These are phyloP conservation scores for Lachnellula subtilissima DNA, from an alignment of 2,329 filamentous ascomycete species.

Conservation along the genomic window DNA sequence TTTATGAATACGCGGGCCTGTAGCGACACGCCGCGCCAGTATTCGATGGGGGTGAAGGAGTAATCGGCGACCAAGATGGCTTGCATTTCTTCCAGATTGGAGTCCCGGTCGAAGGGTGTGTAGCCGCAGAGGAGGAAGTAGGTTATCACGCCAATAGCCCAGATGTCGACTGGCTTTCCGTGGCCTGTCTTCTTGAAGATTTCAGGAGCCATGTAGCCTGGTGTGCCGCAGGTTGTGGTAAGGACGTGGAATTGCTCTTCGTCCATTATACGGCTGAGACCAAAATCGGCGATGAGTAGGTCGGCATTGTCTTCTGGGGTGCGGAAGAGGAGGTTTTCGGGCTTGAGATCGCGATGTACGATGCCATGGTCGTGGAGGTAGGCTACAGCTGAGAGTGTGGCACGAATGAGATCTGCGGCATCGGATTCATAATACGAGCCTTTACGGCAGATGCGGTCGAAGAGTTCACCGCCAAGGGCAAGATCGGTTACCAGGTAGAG, in stretches of 20 bases:
- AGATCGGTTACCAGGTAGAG: constrained; percentile 97
- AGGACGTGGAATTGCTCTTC: constrained; percentile 97
- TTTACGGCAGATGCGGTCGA: constrained; percentile 97
- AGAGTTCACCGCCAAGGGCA: constrained; percentile 91
- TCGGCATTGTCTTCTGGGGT: constrained; percentile 98
- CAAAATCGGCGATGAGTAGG: constrained; percentile 94
- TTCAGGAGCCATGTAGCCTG: constrained; percentile 98
- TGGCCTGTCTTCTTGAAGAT: constrained; percentile 99
- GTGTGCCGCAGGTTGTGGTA: constrained; percentile 95
- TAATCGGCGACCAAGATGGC: constrained; percentile 96
- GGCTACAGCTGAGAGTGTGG: constrained; percentile 92
- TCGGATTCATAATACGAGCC: constrained; percentile 98
- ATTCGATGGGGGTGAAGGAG: constrained; percentile 87
- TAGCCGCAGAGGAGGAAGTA: constrained; percentile 98
- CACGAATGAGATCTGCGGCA: constrained; percentile 89
- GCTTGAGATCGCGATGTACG: constrained; percentile 95
- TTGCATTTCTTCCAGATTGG: constrained; percentile 98
- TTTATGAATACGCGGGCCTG: constrained; percentile 89
- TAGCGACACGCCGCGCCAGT: constrained; percentile 90
- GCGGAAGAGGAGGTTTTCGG: constrained; percentile 93
- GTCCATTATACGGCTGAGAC: constrained; percentile 94
- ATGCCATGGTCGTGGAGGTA: constrained; percentile 99
- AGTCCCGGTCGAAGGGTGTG: constrained; percentile 95
- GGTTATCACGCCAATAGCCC: constrained; percentile 97
- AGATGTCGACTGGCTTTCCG: constrained; percentile 96